phyloP scores from a whole-genome alignment of 768 basidiomycete species.

The Candolleomyces eurysporus region DNA sequence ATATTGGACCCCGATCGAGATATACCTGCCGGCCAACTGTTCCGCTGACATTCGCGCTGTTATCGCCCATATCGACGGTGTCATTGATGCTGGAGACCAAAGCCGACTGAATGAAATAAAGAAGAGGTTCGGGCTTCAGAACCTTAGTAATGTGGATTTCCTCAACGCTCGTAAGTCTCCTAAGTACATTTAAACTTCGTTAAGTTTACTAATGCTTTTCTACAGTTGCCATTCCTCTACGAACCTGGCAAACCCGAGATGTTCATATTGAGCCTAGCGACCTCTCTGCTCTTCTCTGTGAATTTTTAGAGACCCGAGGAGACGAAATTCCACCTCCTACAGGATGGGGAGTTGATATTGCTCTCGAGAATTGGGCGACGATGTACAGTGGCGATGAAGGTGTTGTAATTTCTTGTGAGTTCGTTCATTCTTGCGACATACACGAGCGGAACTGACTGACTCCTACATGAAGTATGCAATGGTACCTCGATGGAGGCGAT shows the following conservation, averaged over 20 bases:
- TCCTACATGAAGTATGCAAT: no score
- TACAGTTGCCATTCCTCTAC: slow-evolving; percentile 49
- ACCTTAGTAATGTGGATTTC: slow-evolving; percentile 60
- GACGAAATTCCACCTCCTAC: no score
- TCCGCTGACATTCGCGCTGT: slow-evolving; percentile 68
- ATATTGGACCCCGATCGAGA: slow-evolving; percentile 69
- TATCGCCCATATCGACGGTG: slow-evolving; percentile 56
- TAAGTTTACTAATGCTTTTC: slow-evolving; percentile 19
- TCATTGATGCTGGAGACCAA: slow-evolving; percentile 43
- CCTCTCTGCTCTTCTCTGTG: no score
- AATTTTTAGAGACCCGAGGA: no score
- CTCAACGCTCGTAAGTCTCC: slow-evolving; percentile 44
- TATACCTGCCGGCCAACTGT: slow-evolving; percentile 70
- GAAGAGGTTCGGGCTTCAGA: slow-evolving; percentile 54
- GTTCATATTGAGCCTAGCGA: slow-evolving; percentile 25
- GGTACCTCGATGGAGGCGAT: no score
- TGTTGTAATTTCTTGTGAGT: no score
- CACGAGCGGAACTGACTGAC: no score
- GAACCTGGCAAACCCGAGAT: slow-evolving; percentile 66
- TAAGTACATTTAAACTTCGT: slow-evolving; percentile 10
- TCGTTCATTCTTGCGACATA: no score
- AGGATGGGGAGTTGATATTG: no score
- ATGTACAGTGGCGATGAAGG: no score
- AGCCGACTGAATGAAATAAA: slow-evolving; percentile 53
- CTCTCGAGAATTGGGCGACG: no score